These are phyloP conservation scores for Leccinum longicurvipes DNA, from an alignment of 768 basidiomycete genomes.

Conservation along the genomic window DNA sequence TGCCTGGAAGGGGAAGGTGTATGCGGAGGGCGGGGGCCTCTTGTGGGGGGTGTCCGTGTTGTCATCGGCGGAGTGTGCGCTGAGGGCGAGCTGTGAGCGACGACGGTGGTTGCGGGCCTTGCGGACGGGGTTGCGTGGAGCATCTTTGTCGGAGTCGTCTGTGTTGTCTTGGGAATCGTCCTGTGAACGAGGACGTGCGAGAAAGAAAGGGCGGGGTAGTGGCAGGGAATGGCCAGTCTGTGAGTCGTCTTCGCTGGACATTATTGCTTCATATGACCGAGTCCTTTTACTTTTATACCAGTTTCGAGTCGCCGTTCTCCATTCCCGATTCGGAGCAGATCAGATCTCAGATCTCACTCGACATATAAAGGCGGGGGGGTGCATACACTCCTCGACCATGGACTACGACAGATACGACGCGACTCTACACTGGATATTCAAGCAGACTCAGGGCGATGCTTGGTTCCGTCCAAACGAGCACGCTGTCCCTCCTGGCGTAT, in stretches of 20 bases:
- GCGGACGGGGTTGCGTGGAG: slow-evolving; percentile 8
- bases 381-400: slow-evolving; percentile 16
- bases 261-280: slow-evolving; percentile 11
- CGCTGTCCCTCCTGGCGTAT: slow-evolving; percentile 44
- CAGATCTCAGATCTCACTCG: slow-evolving; percentile 14
- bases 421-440: slow-evolving; percentile 28
- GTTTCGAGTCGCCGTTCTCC: slow-evolving; percentile 6
- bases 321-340: slow-evolving; percentile 4
- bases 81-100: slow-evolving; percentile 25
- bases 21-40: slow-evolving; percentile 41
- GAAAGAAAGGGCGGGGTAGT: slow-evolving; percentile 39
- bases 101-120: slow-evolving; percentile 23
- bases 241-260: slow-evolving; percentile 30
- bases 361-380: slow-evolving; percentile 5
- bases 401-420: slow-evolving; percentile 36
- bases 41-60: not conserved
- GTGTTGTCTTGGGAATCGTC: slow-evolving; percentile 24
- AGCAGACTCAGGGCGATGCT: slow-evolving; percentile 42
- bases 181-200: slow-evolving; percentile 18
- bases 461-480: slow-evolving; percentile 54
- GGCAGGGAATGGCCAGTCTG: slow-evolving; percentile 12
- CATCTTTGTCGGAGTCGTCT: slow-evolving; percentile 31
- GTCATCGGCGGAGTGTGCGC: slow-evolving; percentile 20
- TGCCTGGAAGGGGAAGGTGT: slow-evolving; percentile 52
- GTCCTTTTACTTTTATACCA: not conserved